These are phyloP conservation scores for Venustampulla echinocandica DNA, from an alignment of 495 filamentous ascomycete genomes.

Conservation along the genomic window DNA sequence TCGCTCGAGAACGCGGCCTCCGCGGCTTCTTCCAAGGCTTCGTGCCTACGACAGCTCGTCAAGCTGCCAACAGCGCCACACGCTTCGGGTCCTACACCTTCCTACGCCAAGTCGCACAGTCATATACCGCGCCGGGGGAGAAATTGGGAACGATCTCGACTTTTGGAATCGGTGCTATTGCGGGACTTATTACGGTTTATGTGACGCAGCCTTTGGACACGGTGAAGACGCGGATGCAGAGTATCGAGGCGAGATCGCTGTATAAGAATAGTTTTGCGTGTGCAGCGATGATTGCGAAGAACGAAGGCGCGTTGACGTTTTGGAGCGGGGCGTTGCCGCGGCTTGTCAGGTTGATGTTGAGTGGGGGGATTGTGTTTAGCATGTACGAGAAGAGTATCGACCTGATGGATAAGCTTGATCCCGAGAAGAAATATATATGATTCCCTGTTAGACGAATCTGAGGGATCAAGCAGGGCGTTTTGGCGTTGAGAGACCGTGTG, in stretches of 20 bases:
- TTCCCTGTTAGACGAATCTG: conserved; percentile 23
- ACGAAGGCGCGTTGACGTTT: conserved; percentile 83
- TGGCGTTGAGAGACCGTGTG: conserved; percentile 9
- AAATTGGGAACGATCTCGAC: conserved; percentile 85
- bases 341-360: conserved; percentile 73
- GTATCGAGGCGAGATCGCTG: conserved; percentile 69
- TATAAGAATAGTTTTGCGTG: conserved; percentile 90
- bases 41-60: conserved; percentile 86
- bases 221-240: conserved; percentile 98
- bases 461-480: not conserved
- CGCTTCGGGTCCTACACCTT: conserved; percentile 86
- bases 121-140: conserved; percentile 88
- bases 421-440: conserved; percentile 69
- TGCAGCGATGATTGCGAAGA: conserved; percentile 71
- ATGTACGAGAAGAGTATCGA: conserved; percentile 99
- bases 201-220: conserved; percentile 89
- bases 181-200: conserved; percentile 89
- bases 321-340: conserved; percentile 91
- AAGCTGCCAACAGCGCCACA: conserved; percentile 87
- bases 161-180: conserved; percentile 83
- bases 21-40: conserved; percentile 95
- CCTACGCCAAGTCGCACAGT: conserved; percentile 82
- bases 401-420: conserved; percentile 69
- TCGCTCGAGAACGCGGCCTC: conserved; percentile 76
- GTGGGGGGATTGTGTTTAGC: conserved; percentile 94